Evolutionary conservation across 2,329 filamentous ascomycete species (phyloP).

Genomic region (Akanthomyces dipterigenus): DNA sequence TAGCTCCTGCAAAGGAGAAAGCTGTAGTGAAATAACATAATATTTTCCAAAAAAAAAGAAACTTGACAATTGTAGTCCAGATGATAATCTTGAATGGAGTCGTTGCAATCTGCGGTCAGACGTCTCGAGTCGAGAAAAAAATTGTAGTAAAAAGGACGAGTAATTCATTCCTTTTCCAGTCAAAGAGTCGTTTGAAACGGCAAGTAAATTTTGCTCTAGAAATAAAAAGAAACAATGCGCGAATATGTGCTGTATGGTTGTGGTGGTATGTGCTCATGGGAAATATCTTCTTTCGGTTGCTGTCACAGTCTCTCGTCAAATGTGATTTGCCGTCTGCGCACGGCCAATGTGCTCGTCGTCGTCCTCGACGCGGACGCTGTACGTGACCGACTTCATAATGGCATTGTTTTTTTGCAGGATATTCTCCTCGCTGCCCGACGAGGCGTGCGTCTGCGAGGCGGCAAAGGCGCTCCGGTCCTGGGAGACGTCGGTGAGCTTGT

Average conservation of each 20-base stretch:
- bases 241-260: background rate
- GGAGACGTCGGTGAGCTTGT: slow-evolving; percentile 33
- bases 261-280: background rate
- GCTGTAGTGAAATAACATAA: background rate
- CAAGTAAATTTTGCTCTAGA: background rate
- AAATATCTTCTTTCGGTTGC: background rate
- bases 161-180: background rate
- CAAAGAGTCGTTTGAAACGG: background rate
- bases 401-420: slow-evolving; percentile 28
- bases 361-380: slow-evolving; percentile 33
- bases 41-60: background rate
- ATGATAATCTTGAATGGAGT: background rate
- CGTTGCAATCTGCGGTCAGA: background rate
- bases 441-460: slow-evolving; percentile 19
- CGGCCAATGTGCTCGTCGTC: slow-evolving; percentile 7
- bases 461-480: slow-evolving; percentile 25
- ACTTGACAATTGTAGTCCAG: background rate
- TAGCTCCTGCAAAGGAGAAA: background rate
- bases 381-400: slow-evolving; percentile 37
- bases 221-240: background rate
- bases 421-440: slow-evolving; percentile 32
- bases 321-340: background rate
- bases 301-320: background rate
- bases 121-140: background rate
- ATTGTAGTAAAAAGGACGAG: background rate